Evolutionary conservation across 129 eudicot species (phyloP).

Genomic region (Scalesia atractyloides): DNA sequence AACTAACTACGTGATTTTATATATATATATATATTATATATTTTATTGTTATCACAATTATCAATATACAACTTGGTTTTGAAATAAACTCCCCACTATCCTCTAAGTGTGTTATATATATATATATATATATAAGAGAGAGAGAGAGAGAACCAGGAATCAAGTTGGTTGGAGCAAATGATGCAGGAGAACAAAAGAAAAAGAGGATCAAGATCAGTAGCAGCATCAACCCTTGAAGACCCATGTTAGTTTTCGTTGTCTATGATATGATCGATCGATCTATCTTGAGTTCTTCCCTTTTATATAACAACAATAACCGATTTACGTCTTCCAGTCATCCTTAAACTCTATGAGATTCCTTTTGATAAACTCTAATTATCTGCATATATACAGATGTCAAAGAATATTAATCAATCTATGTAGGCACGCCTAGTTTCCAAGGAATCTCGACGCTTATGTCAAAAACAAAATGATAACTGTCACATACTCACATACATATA

Average conservation of each 20-base stretch:
- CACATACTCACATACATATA: background rate
- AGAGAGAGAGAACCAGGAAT: slow-evolving; percentile 33
- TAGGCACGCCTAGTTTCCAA: too few relatives aligned
- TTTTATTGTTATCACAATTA: too few relatives aligned
- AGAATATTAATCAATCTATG: background rate
- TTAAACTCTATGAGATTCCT: slow-evolving; percentile 19
- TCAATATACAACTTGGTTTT: too few relatives aligned
- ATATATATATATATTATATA: too few relatives aligned
- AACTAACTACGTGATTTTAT: too few relatives aligned
- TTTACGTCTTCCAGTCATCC: slow-evolving; percentile 10
- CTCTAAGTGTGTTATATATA: background rate
- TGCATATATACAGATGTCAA: background rate
- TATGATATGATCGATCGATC: slow-evolving; percentile 3
- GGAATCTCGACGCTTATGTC: background rate
- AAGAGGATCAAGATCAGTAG: slow-evolving; percentile 25
- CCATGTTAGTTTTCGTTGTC: slow-evolving; percentile 28
- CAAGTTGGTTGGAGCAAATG: slow-evolving; percentile 12
- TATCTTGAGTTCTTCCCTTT: slow-evolving; percentile 4
- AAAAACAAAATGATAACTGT: slow-evolving; percentile 8
- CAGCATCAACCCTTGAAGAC: slow-evolving; percentile 16
- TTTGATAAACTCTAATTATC: slow-evolving; percentile 1
- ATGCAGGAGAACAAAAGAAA: slow-evolving; percentile 28
- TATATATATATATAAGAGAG: background rate
- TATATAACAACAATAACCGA: slow-evolving; percentile 10
- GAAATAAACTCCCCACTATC: too few relatives aligned